These are phyloP conservation scores for Stemphylium lycopersici DNA, from an alignment of 2,329 filamentous ascomycete species.

Conservation along the genomic window DNA sequence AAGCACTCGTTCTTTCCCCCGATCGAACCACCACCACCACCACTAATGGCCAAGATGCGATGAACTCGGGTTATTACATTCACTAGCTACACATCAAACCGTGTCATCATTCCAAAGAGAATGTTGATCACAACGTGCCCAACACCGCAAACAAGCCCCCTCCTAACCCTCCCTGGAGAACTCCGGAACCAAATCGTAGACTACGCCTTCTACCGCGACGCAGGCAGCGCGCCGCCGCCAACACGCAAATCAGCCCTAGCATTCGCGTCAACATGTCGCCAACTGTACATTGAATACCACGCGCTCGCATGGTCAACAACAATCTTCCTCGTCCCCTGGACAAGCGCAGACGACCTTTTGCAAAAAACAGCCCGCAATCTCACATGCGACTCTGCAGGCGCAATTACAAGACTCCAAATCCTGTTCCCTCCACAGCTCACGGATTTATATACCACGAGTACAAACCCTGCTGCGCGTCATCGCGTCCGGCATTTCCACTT, in stretches of 20 bases:
- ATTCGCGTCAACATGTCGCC: slow-evolving; percentile 23
- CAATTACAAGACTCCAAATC: slow-evolving; percentile 21
- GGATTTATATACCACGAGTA: slow-evolving; percentile 3
- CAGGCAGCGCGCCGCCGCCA: slow-evolving; percentile 12
- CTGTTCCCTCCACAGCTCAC: not conserved
- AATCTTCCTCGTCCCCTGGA: slow-evolving; percentile 15
- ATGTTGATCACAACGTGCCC: not conserved
- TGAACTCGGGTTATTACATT: too few species aligned
- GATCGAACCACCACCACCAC: too few species aligned
- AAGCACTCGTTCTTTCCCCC: too few species aligned
- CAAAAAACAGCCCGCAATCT: slow-evolving; percentile 3
- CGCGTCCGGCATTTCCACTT: slow-evolving; percentile 18
- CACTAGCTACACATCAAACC: too few species aligned
- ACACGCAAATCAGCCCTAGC: slow-evolving; percentile 20
- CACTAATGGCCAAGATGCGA: too few species aligned
- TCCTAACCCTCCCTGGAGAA: slow-evolving; percentile 25
- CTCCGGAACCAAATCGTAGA: slow-evolving; percentile 24
- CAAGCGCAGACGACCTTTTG: slow-evolving; percentile 1
- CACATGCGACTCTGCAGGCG: not conserved
- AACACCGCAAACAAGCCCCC: slow-evolving; percentile 1
- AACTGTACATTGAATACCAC: slow-evolving; percentile 22
- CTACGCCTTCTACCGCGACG: slow-evolving; percentile 16
- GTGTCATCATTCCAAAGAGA: not conserved
- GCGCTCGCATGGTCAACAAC: slow-evolving; percentile 16
- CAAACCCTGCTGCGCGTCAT: not conserved